Evolutionary conservation across 164 flowering plant genomes (phyloP), one percentile per base, ranked within the genome.

Genomic region (Amborella trichopoda): DNA sequence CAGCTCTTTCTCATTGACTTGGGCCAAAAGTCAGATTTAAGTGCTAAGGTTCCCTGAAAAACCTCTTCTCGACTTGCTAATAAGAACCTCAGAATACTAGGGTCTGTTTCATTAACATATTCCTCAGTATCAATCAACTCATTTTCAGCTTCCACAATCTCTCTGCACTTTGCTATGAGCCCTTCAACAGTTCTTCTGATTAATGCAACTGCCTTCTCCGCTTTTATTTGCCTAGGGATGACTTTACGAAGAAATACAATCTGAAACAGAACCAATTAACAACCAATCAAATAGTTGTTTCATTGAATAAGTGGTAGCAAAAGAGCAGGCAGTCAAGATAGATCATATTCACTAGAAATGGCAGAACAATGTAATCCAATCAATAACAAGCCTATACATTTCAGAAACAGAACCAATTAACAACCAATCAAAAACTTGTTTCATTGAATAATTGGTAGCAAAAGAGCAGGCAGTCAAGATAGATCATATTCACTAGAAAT

Each of bases 31-130:
- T n/a, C n/a, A n/a, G n/a, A n/a, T n/a, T n/a, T n/a, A n/a, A n/a
- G n/a, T n/a, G n/a, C n/a, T n/a, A n/a, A n/a, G n/a, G n/a, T n/a
- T n/a, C n/a, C n/a, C n/a, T n/a, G n/a, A n/a, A n/a, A n/a, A n/a
- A n/a, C 95, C 89, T 86, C 94, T 66, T 91, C 96, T 61, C 94
- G 64, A 60, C 93, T 83, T 36, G 98, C 94, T 41, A 91, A 94
- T 74, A 91, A 63, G 63, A 90, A 86, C 1, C 90, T 84, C 24
- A 86, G 96, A 33, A 86, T 91, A 55, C 98, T 91, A 38, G 96
- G 96, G 67, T 90, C 98, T 26, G 74, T 28, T 3, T 83, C 87
- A 63, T 90, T 90, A 13, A 90, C 75, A 72, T 90, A 86, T 33
- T 90, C 98, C 56, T 90, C 95, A 24, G 71, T 78, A 48, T 71